A percentile compares a stretch with the other conserved stretches of the same genome.
Conservation (phyloP, 2,329 filamentous ascomycete species). For the Alternaria hordeiaustralica region DNA sequence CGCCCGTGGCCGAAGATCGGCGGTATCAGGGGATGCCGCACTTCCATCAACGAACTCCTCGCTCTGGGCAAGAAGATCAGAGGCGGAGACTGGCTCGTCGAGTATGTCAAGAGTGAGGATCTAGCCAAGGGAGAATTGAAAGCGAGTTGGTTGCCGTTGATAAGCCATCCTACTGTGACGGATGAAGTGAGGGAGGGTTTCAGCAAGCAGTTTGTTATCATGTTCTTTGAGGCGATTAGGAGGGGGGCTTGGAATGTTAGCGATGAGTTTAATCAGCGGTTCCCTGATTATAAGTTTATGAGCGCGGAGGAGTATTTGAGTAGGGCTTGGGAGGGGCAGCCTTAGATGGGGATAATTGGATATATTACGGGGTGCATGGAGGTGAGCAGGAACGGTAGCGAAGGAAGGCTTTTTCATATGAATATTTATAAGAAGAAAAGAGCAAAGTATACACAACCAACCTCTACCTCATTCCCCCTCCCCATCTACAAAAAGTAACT, state of each 20-base stretch:
- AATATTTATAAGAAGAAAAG: background rate
- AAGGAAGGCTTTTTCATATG: background rate
- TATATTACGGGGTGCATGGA: background rate
- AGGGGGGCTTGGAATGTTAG: constrained; percentile 55
- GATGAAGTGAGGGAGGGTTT: constrained; percentile 44
- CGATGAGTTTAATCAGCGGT: constrained; percentile 55
- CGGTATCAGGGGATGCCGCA: constrained; percentile 33
- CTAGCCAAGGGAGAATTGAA: constrained; percentile 53
- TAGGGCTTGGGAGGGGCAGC: constrained; percentile 51
- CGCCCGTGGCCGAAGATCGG: constrained; percentile 36
- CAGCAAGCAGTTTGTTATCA: constrained; percentile 50
- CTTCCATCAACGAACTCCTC: constrained; percentile 35
- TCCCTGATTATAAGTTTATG: constrained; percentile 55
- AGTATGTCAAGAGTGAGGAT: constrained; percentile 57
- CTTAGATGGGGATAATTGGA: constrained; percentile 18
- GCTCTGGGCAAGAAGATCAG: constrained; percentile 38
- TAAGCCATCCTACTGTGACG: constrained; percentile 45
- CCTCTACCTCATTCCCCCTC: background rate
- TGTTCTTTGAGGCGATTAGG: constrained; percentile 51
- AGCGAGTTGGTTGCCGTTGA: constrained; percentile 51
- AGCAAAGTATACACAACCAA: constrained; percentile 12
- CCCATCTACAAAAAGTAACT: constrained; percentile 34
- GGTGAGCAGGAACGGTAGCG: background rate
- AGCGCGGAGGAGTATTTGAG: constrained; percentile 52
- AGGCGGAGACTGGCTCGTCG: constrained; percentile 47